These are phyloP conservation scores for Closterium sp. DNA, from an alignment of 139 green algal species.

Conservation along the genomic window DNA sequence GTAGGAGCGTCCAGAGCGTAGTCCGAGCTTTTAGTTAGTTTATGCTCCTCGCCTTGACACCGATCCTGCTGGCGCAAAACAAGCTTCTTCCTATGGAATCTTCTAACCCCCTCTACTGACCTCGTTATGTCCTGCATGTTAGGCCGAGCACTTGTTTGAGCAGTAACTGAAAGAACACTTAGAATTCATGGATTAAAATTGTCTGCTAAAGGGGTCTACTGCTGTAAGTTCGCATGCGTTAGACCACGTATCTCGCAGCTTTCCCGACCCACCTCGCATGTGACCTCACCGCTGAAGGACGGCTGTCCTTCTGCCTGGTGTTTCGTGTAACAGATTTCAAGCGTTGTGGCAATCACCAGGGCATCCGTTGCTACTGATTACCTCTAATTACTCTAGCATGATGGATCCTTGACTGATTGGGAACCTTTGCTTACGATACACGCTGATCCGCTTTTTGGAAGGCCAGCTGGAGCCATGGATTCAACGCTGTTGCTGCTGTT, in stretches of 20 bases:
- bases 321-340: background rate
- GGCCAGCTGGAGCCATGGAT: background rate
- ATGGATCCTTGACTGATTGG: background rate
- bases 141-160: no score
- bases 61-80: no score
- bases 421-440: background rate
- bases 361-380: no score
- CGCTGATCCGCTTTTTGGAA: background rate
- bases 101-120: no score
- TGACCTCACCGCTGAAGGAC: background rate
- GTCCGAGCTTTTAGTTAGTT: no score
- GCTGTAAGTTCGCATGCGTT: background rate
- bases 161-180: background rate
- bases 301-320: background rate
- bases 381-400: background rate
- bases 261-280: background rate
- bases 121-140: no score
- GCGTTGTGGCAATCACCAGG: no score
- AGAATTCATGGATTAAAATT: background rate
- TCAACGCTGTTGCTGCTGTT: conserved; percentile 1
- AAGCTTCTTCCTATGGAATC: no score
- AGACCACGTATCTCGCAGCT: background rate
- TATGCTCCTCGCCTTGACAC: no score
- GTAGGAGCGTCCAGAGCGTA: no score
- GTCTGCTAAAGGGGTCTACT: background rate